These are phyloP conservation scores for Jamesozyma hellenica DNA, from an alignment of 805 yeast species.

Conservation along the genomic window DNA sequence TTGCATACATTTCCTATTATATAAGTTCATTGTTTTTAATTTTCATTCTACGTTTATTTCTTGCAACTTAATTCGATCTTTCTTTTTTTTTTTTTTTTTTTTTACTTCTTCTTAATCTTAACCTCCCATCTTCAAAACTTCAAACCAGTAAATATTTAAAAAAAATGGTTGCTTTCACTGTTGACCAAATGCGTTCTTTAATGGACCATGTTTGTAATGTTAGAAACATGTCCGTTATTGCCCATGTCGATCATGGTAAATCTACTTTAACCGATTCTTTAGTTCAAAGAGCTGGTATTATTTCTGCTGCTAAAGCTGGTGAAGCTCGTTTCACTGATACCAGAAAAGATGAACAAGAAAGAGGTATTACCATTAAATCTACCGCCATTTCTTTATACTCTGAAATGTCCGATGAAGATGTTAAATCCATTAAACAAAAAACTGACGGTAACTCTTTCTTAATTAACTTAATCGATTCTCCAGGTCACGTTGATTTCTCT, in stretches of 20 bases:
- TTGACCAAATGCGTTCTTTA: constrained; percentile 92
- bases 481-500: constrained; percentile 82
- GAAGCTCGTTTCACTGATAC: constrained; percentile 99
- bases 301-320: constrained; percentile 99
- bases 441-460: constrained; percentile 89
- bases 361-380: constrained; percentile 96
- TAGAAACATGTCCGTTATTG: constrained; percentile 99
- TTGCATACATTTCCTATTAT: too few species aligned
- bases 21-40: too few species aligned
- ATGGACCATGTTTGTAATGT: constrained; percentile 99
- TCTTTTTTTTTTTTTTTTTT: neutral
- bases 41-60: neutral
- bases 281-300: constrained; percentile 98
- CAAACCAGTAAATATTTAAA: too few species aligned
- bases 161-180: constrained; percentile 42
- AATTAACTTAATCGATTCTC: constrained; percentile 97
- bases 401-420: constrained; percentile 69
- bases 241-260: constrained; percentile 99
- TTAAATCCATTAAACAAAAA: constrained; percentile 77
- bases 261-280: constrained; percentile 98
- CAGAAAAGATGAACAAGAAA: constrained; percentile 51
- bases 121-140: too few species aligned
- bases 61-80: too few species aligned
- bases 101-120: neutral
- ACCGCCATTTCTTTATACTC: constrained; percentile 96